A percentile compares a stretch with the other conserved stretches of the same genome.
These are phyloP conservation scores for Dendryphion nanum DNA, from an alignment of 2,329 filamentous ascomycete species.

Conservation along the genomic window DNA sequence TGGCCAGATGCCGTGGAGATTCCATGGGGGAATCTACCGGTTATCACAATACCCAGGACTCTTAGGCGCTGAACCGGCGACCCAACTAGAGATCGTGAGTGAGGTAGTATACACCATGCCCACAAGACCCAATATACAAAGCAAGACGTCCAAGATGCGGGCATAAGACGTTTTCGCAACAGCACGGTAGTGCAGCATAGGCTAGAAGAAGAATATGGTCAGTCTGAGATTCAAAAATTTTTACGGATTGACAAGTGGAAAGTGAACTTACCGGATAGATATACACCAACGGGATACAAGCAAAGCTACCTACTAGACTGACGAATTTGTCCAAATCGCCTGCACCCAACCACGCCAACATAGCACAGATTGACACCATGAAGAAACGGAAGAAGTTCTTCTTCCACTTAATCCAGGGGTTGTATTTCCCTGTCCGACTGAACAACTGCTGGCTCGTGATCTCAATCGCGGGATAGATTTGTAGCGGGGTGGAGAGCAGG, in stretches of 20 bases:
- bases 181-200: conserved; percentile 81
- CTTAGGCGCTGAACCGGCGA: conserved; percentile 54
- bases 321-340: conserved; percentile 97
- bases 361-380: conserved; percentile 80
- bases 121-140: conserved; percentile 78
- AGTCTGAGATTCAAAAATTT: too few species aligned
- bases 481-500: conserved; percentile 86
- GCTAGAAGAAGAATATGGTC: conserved; percentile 52
- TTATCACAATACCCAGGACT: conserved; percentile 64
- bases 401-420: conserved; percentile 98
- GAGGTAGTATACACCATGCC: conserved; percentile 92
- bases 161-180: conserved; percentile 70
- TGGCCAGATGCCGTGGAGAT: too few species aligned
- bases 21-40: conserved; percentile 13
- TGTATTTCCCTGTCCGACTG: conserved; percentile 93
- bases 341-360: conserved; percentile 88
- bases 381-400: conserved; percentile 97
- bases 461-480: conserved; percentile 96
- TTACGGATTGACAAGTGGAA: conserved; percentile 1
- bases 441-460: conserved; percentile 95
- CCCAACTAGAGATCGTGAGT: conserved; percentile 86
- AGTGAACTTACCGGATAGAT: conserved; percentile 81
- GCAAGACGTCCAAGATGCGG: conserved; percentile 67
- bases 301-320: conserved; percentile 92
- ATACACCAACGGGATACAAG: conserved; percentile 93